Evolutionary conservation across 441 rosid genomes (phyloP), one percentile per base, ranked within the genome.

Genomic region (Breynia disticha): DNA sequence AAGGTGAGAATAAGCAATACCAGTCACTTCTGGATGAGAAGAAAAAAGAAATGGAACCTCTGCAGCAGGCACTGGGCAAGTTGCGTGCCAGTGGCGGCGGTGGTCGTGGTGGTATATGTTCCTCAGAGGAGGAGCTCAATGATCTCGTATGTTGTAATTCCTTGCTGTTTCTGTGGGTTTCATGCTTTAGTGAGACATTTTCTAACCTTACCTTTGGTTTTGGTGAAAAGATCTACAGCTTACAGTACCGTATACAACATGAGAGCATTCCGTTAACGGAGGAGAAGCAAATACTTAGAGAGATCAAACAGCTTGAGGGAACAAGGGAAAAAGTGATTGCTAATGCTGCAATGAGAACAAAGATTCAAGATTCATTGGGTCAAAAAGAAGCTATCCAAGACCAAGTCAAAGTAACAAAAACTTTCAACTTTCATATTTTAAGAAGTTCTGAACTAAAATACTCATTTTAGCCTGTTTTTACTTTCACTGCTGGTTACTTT

Each of bases 221-320:
- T 58, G 55, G 43, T 68, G 48, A 55, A 65, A 76, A 94, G 99
- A 94, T 90, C 61, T 73, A 66, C 73, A 76, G 91, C 67, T 80
- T 73, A 69, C 76, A 87, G 32, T 94, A 83, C 58, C 85, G 76
- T 57, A 90, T 94, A 35, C 95, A 90, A 65, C 99, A 94, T 46
- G 96, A 90, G 64, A 90, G 97, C 76, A 87, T 87, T 64, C 65
- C 97, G 3, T 57, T 94, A 66, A 47, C 81, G 0, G 97, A 90
- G 82, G 99, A 94, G 81, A 94, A 90, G 76, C 86, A 94, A 72
- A 35, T 90, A 54, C 87, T 94, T 37, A 83, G 75, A 76, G 97
- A 94, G 67, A 79, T 94, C 64, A 90, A 84, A 70, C 95, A 64
- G 72, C 90, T 94, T 46, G 96, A 90, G 70, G 91, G 84, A 46